These are phyloP conservation scores for Starmerella apis DNA, from an alignment of 805 yeast species.

Conservation along the genomic window DNA sequence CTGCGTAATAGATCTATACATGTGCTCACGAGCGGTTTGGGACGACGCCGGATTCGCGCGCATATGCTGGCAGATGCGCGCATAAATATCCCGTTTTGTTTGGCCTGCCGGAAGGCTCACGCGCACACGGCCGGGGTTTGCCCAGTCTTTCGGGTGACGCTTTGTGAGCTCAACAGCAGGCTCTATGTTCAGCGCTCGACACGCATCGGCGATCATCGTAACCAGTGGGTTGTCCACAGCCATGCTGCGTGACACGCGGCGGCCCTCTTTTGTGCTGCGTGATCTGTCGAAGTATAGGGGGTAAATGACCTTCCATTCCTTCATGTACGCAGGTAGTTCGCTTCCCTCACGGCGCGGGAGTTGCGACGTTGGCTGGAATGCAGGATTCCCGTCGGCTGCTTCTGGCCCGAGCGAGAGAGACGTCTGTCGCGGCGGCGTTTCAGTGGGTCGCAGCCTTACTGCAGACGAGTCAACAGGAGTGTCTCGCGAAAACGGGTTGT, in stretches of 20 bases:
- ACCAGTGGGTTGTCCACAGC: conserved; percentile 88
- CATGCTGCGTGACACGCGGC: conserved; percentile 57
- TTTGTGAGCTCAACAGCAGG: conserved; percentile 50
- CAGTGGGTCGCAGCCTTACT: conserved; percentile 21
- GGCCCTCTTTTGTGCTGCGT: conserved; percentile 68
- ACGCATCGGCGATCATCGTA: conserved; percentile 66
- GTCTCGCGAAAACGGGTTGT: conserved; percentile 31
- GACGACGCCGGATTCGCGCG: conserved; percentile 59
- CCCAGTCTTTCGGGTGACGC: conserved; percentile 91
- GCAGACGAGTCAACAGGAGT: conserved; percentile 26
- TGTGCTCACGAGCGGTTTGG: conserved; percentile 37
- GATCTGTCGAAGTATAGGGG: conserved; percentile 85
- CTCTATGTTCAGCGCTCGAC: conserved; percentile 32
- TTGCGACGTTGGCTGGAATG: not conserved
- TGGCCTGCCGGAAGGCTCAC: conserved; percentile 44
- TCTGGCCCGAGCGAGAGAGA: not conserved
- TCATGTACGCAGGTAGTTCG: conserved; percentile 53
- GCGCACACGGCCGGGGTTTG: conserved; percentile 93
- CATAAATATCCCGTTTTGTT: conserved; percentile 54
- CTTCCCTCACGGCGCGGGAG: not conserved
- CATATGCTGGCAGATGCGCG: conserved; percentile 50
- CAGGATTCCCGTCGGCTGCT: not conserved
- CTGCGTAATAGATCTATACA: conserved; percentile 24
- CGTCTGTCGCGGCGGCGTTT: not conserved
- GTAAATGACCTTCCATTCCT: conserved; percentile 62